Percentiles rank a stretch among this genome's conserved stretches.
phyloP scores from a whole-genome alignment of 192 early-diverging fungal genomes.

The Borealophlyctis nickersoniae region DNA sequence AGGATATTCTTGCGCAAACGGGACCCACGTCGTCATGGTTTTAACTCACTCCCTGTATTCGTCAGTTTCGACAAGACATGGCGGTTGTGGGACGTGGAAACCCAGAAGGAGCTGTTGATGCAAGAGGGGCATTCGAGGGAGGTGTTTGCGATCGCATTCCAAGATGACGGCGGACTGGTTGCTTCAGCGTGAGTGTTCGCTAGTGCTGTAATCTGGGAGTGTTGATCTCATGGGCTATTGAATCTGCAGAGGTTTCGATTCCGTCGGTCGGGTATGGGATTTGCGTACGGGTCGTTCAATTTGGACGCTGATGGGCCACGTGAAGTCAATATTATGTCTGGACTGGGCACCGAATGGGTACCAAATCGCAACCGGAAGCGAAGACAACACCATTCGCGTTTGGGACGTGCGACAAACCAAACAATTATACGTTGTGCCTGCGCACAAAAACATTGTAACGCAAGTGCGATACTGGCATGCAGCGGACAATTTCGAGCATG shows the following conservation, averaged over 20 bases:
- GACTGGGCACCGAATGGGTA: slow-evolving; percentile 94
- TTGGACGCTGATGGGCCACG: slow-evolving; percentile 85
- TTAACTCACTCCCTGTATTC: not conserved
- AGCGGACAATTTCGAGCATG: slow-evolving; percentile 34
- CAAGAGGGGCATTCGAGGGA: slow-evolving; percentile 95
- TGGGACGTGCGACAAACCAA: slow-evolving; percentile 86
- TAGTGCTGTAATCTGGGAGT: not conserved
- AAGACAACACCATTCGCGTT: slow-evolving; percentile 86
- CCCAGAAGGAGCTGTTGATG: slow-evolving; percentile 70
- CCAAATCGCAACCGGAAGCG: slow-evolving; percentile 86
- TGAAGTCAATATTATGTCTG: slow-evolving; percentile 80
- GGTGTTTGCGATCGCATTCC: slow-evolving; percentile 89
- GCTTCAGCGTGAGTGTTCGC: slow-evolving; percentile 68
- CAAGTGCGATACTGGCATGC: slow-evolving; percentile 66
- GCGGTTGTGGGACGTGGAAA: slow-evolving; percentile 93
- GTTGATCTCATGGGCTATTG: not conserved
- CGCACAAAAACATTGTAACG: slow-evolving; percentile 86
- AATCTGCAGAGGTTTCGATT: slow-evolving; percentile 73
- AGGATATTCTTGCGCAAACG: not conserved
- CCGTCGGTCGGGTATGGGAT: slow-evolving; percentile 95
- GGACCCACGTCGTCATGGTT: not conserved
- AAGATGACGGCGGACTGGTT: slow-evolving; percentile 84
- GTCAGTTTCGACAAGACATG: slow-evolving; percentile 87
- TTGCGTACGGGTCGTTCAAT: slow-evolving; percentile 85
- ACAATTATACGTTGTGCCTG: slow-evolving; percentile 79